Conservation (phyloP, 1,139 yeast species). For the Yamadazyma kanchanaburiensis region DNA sequence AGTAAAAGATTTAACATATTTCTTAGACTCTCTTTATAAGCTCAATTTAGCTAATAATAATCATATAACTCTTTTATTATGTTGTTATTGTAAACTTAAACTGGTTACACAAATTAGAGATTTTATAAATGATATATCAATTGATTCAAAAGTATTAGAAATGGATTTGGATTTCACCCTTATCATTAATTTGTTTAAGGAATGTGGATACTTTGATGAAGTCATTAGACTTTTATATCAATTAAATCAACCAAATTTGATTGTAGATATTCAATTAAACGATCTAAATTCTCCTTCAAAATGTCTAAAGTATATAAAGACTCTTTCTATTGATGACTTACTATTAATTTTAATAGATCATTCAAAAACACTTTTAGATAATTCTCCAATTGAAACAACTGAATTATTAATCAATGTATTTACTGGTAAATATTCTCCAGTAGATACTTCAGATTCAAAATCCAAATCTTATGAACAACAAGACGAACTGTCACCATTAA, state of each 20-base stretch:
- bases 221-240: conserved; percentile 72
- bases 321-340: conserved; percentile 76
- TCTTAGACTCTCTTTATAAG: conserved; percentile 57
- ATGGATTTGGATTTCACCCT: conserved; percentile 63
- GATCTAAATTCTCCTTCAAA: conserved; percentile 62
- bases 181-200: conserved; percentile 71
- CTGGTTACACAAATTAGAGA: conserved; percentile 53
- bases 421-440: conserved; percentile 75
- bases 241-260: conserved; percentile 69
- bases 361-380: conserved; percentile 63
- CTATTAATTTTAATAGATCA: conserved; percentile 65
- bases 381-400: conserved; percentile 77
- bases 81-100: conserved; percentile 80
- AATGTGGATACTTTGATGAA: conserved; percentile 65
- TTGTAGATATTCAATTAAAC: conserved; percentile 72
- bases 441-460: conserved; percentile 8
- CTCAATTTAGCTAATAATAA: conserved; percentile 59
- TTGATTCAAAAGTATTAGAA: conserved; percentile 1
- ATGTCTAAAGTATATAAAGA: conserved; percentile 65
- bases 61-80: conserved; percentile 76
- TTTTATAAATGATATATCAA: conserved; percentile 47
- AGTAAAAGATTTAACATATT: conserved; percentile 60
- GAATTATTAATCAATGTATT: conserved; percentile 79
- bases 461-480: background rate
- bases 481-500: conserved; percentile 27